Base-by-base conservation (phyloP, 2,329 filamentous ascomycete genomes). In the Penicillium sp. region DNA sequence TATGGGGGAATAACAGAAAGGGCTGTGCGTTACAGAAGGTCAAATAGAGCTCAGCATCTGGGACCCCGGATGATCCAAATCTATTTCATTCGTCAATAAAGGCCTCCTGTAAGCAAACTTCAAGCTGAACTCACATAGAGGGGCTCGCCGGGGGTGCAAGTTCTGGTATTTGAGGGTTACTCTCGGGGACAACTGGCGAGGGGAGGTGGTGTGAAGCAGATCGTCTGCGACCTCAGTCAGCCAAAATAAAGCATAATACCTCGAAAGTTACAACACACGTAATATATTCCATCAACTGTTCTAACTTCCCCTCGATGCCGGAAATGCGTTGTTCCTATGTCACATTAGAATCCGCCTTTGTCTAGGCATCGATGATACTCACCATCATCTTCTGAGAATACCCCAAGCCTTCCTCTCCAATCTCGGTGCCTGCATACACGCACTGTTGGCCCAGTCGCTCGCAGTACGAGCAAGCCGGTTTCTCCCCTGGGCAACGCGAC, bases 1-100 rank as follows among this genome's bases (percentile, higher is more conserved):
- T 43, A 9, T 48, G 49, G 8, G 59, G 53, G 37, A 68, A 69
- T 3, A 68, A 51, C 1, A 62, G 58, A 15, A 68, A 53, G 22
- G 65, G 66, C 24, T 68, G 66, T n/a, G 55, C 62, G 32, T 68
- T 64, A 45, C 65, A 67, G 26, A 61, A 65, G 2, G 39, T 61
- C 10, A 66, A 52, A 43, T 64, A 69, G 3, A 63, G 54, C 8
- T 67, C 48, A 4, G 55, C 48, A 9, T 54, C 53, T 17, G 49
- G 44, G 15, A 17, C 13, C 5, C 41, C 41, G 3, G 46, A 34
- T 24, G 50, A 47, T 8, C 40, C 46, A 3, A 37, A 24, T 31
- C 17, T 44, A 21, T 26, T 19, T 43, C 12, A 31, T 35, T 26
- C n/a, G 4, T 50, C 13, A 50, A 32, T 35, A 1, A n/a, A 35